Base-by-base conservation (phyloP, 176 grass and related monocot genomes). In the Oryza coarctata region DNA sequence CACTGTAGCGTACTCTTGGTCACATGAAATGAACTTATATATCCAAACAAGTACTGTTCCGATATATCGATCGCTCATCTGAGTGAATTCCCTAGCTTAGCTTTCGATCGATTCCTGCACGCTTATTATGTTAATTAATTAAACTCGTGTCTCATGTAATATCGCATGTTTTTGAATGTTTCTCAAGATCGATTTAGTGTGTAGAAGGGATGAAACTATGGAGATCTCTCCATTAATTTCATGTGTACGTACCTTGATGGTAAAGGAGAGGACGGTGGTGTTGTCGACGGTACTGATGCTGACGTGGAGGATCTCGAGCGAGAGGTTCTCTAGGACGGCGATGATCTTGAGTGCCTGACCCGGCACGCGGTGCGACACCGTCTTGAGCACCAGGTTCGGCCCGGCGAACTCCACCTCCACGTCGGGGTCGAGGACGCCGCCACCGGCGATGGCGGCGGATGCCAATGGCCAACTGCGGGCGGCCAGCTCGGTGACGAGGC, bases 321-420 rank as follows among this genome's bases (percentile, higher is more conserved):
- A 85, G 9, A 97, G 94, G 11, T 30, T 85, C 70, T 94, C 91
- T 8, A 97, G 94, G 12, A 85, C 82, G 4, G 89, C 76, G 38
- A 94, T 91, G 77, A 97, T 97, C 89, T 84, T 97, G 45, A 89
- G 65, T 2, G 79, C 73, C 63, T 97, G 94, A 18, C 91, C 89
- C 1, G 91, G 89, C 63, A 85, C 76, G 7, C 79, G 73, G 30
- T 76, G 82, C 27, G 89, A 97, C 67, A 79, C 85, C 17, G 91
- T 97, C 82, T 94, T 94, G 10, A 97, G 75, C 76, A 97, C 81
- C 33, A 97, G 75, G 81, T 97, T 94, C 0, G 94, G 14, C 5
- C 91, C 91, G 0, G 87, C 75, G 33, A 97, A 97, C 91, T 97
- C 90, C 81, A 97, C 94, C 79, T 78, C 88, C 64, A 97, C 91